A percentile compares a stretch with the other conserved stretches of the same genome.
These are phyloP conservation scores for Hypoxylon cercidicola DNA, from an alignment of 495 filamentous ascomycete genomes.

Conservation along the genomic window DNA sequence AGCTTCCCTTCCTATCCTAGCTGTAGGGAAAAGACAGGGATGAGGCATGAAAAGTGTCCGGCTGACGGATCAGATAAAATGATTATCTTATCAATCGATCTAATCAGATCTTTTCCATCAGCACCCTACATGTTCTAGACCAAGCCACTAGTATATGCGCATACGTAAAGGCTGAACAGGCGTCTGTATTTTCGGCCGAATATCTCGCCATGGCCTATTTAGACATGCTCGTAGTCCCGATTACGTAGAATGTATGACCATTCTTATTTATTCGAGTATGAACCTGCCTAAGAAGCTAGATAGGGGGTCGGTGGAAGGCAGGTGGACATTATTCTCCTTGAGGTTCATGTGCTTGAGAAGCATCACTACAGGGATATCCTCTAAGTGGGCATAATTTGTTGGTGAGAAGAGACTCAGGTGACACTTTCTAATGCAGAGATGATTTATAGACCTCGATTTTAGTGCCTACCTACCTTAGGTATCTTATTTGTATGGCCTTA, in stretches of 20 bases:
- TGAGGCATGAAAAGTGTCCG: slow-evolving; percentile 2
- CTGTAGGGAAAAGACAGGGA: not conserved
- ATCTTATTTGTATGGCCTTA: too few relatives aligned
- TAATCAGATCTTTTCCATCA: slow-evolving; percentile 8
- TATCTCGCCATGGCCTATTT: not conserved
- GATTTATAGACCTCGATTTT: too few relatives aligned
- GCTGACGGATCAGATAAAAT: slow-evolving; percentile 32
- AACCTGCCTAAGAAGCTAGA: slow-evolving; percentile 18
- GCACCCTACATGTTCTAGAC: slow-evolving; percentile 1
- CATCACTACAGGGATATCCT: too few relatives aligned
- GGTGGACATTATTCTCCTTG: too few relatives aligned
- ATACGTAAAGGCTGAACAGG: slow-evolving; percentile 18
- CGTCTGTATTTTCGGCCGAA: slow-evolving; percentile 4
- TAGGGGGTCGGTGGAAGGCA: not conserved
- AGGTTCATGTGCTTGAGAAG: too few relatives aligned
- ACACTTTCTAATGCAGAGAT: too few relatives aligned
- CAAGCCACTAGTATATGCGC: slow-evolving; percentile 28
- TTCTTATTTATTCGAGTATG: not conserved
- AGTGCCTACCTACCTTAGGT: too few relatives aligned
- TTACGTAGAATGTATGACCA: slow-evolving; percentile 3
- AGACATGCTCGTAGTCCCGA: not conserved
- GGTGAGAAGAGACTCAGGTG: too few relatives aligned
- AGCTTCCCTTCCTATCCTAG: not conserved
- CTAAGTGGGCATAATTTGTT: too few relatives aligned
- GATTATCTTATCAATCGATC: slow-evolving; percentile 43